Percentiles rank a stretch among this genome's conserved stretches.
phyloP scores from a whole-genome alignment of 2,329 filamentous ascomycete genomes.

The Zymoseptoria ardabiliae region DNA sequence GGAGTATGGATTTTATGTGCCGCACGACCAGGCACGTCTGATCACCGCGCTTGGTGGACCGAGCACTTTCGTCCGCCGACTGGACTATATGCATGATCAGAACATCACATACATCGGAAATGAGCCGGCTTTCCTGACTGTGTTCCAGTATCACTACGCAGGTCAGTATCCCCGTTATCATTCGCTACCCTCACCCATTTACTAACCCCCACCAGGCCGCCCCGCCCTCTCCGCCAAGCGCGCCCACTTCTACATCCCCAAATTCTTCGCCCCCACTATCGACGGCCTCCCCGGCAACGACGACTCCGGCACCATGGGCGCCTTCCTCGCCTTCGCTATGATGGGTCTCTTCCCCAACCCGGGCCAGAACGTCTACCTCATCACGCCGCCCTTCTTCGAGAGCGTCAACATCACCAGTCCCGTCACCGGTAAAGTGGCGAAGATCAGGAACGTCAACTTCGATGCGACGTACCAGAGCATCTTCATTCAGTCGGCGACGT shows the following conservation, averaged over 20 bases:
- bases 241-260: conserved; percentile 35
- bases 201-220: conserved; percentile 12
- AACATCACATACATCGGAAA: conserved; percentile 53
- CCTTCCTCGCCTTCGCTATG: conserved; percentile 34
- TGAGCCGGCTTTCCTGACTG: conserved; percentile 45
- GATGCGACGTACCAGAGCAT: conserved; percentile 29
- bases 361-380: conserved; percentile 33
- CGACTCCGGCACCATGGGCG: conserved; percentile 33
- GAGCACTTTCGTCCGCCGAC: conserved; percentile 47
- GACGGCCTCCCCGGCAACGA: conserved; percentile 29
- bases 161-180: conserved; percentile 4
- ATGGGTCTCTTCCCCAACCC: conserved; percentile 32
- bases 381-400: conserved; percentile 37
- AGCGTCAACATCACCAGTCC: conserved; percentile 30
- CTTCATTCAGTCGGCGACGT: conserved; percentile 32
- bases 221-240: conserved; percentile 33
- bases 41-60: conserved; percentile 51
- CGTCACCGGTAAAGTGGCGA: conserved; percentile 32
- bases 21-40: conserved; percentile 49
- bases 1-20: conserved; percentile 62
- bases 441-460: conserved; percentile 33
- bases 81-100: conserved; percentile 55
- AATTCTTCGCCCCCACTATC: conserved; percentile 31
- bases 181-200: neutral
- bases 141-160: conserved; percentile 37